A percentile compares a stretch with the other conserved stretches of the same genome.
Evolutionary conservation across 108 stramenopile genomes (phyloP).

Genomic region (Nannochloropsis gaditana): DNA sequence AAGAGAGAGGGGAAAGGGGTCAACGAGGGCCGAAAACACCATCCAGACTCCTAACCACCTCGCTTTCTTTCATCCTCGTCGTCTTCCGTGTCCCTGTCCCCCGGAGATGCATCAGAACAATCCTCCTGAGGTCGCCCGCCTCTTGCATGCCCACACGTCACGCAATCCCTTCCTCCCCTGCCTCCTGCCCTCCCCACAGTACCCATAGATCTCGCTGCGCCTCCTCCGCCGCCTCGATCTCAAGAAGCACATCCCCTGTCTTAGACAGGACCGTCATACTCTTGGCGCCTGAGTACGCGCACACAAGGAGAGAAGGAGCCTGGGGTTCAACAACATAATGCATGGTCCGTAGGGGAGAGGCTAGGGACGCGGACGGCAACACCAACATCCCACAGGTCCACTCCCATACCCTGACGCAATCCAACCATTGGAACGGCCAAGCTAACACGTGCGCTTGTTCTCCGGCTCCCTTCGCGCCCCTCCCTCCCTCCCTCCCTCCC

Average conservation of each 20-base stretch:
- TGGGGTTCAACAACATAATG: not conserved
- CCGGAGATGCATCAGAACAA: no score
- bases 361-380: no score
- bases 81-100: no score
- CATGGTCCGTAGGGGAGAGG: not conserved
- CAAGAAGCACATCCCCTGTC: not conserved
- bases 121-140: not conserved
- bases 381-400: no score
- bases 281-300: not conserved
- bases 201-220: not conserved
- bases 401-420: no score
- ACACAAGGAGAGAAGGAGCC: not conserved
- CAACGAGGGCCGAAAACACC: no score
- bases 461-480: not conserved
- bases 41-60: no score
- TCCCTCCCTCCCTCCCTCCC: conserved; percentile 2
- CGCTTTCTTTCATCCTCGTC: no score
- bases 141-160: not conserved
- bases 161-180: not conserved
- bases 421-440: not conserved
- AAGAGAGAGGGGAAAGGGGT: not conserved
- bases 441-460: no score
- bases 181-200: not conserved
- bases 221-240: not conserved
- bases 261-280: not conserved